Conservation (phyloP, 768 basidiomycete genomes). For the Podaxis rugospora region DNA sequence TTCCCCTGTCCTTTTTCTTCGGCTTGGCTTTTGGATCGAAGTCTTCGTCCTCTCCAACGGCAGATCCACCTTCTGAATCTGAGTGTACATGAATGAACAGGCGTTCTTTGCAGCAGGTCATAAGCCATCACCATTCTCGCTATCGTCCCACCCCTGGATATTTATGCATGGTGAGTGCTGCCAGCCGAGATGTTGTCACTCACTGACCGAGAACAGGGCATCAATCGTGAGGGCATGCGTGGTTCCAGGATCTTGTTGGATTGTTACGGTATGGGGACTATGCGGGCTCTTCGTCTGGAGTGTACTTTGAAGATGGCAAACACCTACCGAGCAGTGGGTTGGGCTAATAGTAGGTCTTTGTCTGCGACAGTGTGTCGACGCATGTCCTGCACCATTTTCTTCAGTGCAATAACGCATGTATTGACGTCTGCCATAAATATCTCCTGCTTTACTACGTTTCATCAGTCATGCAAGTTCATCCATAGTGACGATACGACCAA, state of each 20-base stretch:
- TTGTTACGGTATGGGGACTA: conserved; percentile 46
- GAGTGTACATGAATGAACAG: not conserved
- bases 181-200: not conserved
- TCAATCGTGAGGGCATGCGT: conserved; percentile 58
- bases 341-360: conserved; percentile 65
- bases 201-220: conserved; percentile 51
- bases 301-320: not conserved
- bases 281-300: conserved; percentile 1
- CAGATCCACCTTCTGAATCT: conserved; percentile 9
- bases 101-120: not conserved
- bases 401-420: conserved; percentile 69
- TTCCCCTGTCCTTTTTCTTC: conserved; percentile 25
- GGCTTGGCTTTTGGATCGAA: conserved; percentile 36
- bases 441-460: conserved; percentile 69
- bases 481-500: not conserved
- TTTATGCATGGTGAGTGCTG: conserved; percentile 17
- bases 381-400: conserved; percentile 72
- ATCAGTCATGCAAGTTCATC: not conserved
- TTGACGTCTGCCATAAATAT: conserved; percentile 79
- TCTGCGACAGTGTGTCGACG: conserved; percentile 39
- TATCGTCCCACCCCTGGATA: conserved; percentile 59
- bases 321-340: conserved; percentile 58
- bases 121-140: conserved; percentile 39
- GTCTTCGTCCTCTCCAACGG: conserved; percentile 41
- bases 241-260: conserved; percentile 45